Conservation (phyloP, 2,329 filamentous ascomycete genomes). For the Tolypocladium tundrense region DNA sequence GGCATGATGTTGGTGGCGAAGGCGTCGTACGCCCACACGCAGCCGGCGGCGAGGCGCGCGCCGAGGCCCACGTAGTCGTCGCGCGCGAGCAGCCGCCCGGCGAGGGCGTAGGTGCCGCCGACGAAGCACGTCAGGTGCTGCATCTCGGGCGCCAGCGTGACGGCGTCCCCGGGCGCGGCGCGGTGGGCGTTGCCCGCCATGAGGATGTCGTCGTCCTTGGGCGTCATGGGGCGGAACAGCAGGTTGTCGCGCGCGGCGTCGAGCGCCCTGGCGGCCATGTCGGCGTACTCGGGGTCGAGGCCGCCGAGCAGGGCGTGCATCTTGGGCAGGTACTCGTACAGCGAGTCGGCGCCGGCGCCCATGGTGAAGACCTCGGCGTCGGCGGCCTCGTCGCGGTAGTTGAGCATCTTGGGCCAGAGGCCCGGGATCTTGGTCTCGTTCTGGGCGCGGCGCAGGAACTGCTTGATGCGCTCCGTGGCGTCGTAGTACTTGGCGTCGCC, state of each 20-base stretch:
- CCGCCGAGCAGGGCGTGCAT: constrained; percentile 56
- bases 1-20: constrained; percentile 45
- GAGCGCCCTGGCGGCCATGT: constrained; percentile 55
- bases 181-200: constrained; percentile 34
- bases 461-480: constrained; percentile 63
- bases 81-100: constrained; percentile 47
- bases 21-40: constrained; percentile 42
- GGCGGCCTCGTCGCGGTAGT: constrained; percentile 44
- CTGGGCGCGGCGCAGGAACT: constrained; percentile 55
- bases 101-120: constrained; percentile 61
- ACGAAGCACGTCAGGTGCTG: constrained; percentile 61
- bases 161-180: constrained; percentile 12
- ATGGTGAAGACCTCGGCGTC: constrained; percentile 29
- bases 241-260: constrained; percentile 51
- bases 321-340: constrained; percentile 53
- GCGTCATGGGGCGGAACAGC: constrained; percentile 59
- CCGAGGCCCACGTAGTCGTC: constrained; percentile 35
- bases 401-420: constrained; percentile 59
- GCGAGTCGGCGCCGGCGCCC: constrained; percentile 35
- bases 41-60: constrained; percentile 39
- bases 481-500: constrained; percentile 66
- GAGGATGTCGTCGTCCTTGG: constrained; percentile 48
- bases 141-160: constrained; percentile 23
- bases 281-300: constrained; percentile 47
- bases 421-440: constrained; percentile 58